Base-by-base conservation (phyloP, 805 yeast species). In the Grigorovia humatica region DNA sequence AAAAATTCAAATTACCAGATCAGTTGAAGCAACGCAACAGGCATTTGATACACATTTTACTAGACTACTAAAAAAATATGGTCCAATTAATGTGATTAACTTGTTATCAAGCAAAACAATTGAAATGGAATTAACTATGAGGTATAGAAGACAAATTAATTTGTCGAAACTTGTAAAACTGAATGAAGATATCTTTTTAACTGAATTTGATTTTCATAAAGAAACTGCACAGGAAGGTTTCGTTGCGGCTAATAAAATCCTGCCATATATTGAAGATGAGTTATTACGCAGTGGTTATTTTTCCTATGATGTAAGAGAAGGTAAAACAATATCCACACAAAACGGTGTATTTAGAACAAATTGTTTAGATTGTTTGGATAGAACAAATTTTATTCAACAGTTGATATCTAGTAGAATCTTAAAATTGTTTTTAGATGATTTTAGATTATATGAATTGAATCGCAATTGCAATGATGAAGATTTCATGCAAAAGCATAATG, bases 151-250 rank as follows among this genome's bases (percentile, higher is more conserved):
- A 44, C 86, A 88, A 57, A 74, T 82, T 38, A 63, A 70, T 12
- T 67, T 68, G 4, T 70, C 79, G 4, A 61, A 70, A 46, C 59
- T 62, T 48, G 58, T 59, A 46, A 54, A 56, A 43, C 42, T 61
- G 42, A 57, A 63, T 30, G 56, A 63, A 35, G 64, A 70, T 32
- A 65, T 82, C 1, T 71, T 74, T 23, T 78, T 83, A 58, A 88
- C 95, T 0, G 88, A 86, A 51, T 93, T 93, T 68, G 99, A 93
- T 65, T 93, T 93, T 69, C 99, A 93, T 64, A 83, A 79, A 44
- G 96, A 90, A 66, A 93, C 96, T 0, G 80, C 90, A 19, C 83
- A 81, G 52, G 91, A 90, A 27, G 93, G 93, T 0, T 93, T 89
- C 66, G 80, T 88, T 0, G 85, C 88, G 18, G 96, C 97, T 0